These are phyloP conservation scores for Phoma sp. DNA, from an alignment of 2,329 filamentous ascomycete species.

Conservation along the genomic window DNA sequence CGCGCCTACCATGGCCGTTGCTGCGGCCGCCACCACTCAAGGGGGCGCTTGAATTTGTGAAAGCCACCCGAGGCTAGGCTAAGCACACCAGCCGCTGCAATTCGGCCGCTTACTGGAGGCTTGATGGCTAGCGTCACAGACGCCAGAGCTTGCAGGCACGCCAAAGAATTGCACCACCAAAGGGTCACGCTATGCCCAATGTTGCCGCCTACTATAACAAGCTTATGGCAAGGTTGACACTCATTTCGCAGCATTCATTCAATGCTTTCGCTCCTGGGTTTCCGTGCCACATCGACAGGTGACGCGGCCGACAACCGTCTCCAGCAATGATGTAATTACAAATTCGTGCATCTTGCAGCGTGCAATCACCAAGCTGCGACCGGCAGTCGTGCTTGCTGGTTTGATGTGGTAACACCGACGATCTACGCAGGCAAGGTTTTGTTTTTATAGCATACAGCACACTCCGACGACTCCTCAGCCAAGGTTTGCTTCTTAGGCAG, in stretches of 20 bases:
- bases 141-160: constrained; percentile 6
- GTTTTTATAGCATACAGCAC: background rate
- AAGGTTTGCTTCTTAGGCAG: background rate
- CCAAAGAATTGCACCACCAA: background rate
- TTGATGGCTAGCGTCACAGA: constrained; percentile 8
- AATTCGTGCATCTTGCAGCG: constrained; percentile 1
- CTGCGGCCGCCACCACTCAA: constrained; percentile 15
- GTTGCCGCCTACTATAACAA: constrained; percentile 2
- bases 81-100: constrained; percentile 1
- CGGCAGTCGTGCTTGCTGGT: constrained; percentile 1
- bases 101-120: constrained; percentile 15
- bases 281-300: constrained; percentile 5
- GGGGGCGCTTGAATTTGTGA: constrained; percentile 5
- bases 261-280: constrained; percentile 2
- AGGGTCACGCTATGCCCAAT: background rate
- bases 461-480: background rate
- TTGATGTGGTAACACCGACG: constrained; percentile 10
- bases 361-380: constrained; percentile 9
- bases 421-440: background rate
- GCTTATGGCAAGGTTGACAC: constrained; percentile 5
- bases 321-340: constrained; percentile 1
- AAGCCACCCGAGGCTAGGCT: constrained; percentile 15
- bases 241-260: background rate
- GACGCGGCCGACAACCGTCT: constrained; percentile 9
- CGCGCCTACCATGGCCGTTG: constrained; percentile 10